A percentile compares a stretch with the other conserved stretches of the same genome.
These are phyloP conservation scores for Eurotiales sp. DNA, from an alignment of 2,329 filamentous ascomycete genomes.

Conservation along the genomic window DNA sequence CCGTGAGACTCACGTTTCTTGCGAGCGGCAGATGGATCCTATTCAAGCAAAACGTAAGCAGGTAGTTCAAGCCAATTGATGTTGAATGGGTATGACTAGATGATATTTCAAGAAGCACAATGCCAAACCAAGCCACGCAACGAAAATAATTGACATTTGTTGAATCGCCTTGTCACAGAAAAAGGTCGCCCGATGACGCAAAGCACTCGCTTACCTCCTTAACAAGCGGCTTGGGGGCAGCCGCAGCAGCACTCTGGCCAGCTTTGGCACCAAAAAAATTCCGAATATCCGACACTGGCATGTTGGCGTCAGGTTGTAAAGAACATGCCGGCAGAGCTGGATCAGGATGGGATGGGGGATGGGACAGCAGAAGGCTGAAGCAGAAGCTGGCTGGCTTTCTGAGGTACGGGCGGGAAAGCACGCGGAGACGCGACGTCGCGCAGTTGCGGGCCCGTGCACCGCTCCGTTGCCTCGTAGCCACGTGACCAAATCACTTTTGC, in stretches of 20 bases:
- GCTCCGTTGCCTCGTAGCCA: constrained; percentile 4
- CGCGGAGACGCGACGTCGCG: constrained; percentile 24
- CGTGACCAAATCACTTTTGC: constrained; percentile 16
- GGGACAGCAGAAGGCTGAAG: background rate
- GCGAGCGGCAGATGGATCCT: constrained; percentile 14
- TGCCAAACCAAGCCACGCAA: background rate
- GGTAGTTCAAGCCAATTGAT: background rate
- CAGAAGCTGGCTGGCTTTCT: constrained; percentile 7
- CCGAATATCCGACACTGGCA: constrained; percentile 93
- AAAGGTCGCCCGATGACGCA: constrained; percentile 10
- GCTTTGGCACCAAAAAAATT: constrained; percentile 83
- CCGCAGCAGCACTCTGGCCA: constrained; percentile 49
- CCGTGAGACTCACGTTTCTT: constrained; percentile 11
- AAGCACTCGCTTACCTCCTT: constrained; percentile 37
- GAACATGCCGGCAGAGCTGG: background rate
- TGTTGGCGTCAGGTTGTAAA: constrained; percentile 32
- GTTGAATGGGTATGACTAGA: too few relatives aligned
- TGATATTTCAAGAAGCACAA: too few relatives aligned
- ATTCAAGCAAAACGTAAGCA: background rate
- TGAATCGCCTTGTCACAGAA: background rate
- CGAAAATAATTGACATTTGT: background rate
- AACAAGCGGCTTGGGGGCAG: constrained; percentile 41
- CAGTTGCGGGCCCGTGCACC: background rate
- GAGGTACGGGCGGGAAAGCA: background rate
- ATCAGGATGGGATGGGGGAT: background rate